Base-by-base conservation (phyloP, 768 basidiomycete genomes). In the Rhodotorula paludigena region DNA sequence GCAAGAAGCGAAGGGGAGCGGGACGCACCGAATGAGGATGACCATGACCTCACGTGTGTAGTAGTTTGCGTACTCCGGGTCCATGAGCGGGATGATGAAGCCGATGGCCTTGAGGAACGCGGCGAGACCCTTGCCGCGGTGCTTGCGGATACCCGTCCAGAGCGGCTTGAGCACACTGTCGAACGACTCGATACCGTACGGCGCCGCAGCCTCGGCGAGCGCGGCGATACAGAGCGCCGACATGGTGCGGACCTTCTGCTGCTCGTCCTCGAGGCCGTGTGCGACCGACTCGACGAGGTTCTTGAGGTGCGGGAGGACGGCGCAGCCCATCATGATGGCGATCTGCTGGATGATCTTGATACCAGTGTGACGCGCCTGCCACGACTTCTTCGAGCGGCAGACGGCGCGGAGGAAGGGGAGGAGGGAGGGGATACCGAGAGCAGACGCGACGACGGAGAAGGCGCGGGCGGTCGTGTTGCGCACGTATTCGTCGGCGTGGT, bases 241-340 rank as follows among this genome's bases (percentile, higher is more conserved):
- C 92, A 94, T 94, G 9, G 92, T 96, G 72, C 90, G 83, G 57
- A 96, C 92, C 76, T 96, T 96, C 78, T 93, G 91, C 79, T 96
- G 92, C 74, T 96, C 92, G 75, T 96, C 92, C 52, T 89, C 85
- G 57, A 93, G 81, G 45, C 92, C 92, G 76, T 90, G 89, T 2
- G 93, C 91, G 57, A 99, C 92, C 71, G 94, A 92, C 68, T 93
- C 90, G 33, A 99, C 96, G 51, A 99, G 83, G 76, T 97, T 98
- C 56, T 93, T 88, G 47, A 99, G 83, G 79, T 98, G 96, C 23
- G 96, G 96, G 3, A 99, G 84, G 32, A 98, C 92, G 25, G 94
- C 94, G 74, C 96, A 98, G 25, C 94, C 94, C 93, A 98, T 98
- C 93, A 98, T 97, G 76, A 97, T 94, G 28, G 96, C 94, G 57